phyloP scores from a whole-genome alignment of 106 monocot species.

The Ottelia alismoides region DNA sequence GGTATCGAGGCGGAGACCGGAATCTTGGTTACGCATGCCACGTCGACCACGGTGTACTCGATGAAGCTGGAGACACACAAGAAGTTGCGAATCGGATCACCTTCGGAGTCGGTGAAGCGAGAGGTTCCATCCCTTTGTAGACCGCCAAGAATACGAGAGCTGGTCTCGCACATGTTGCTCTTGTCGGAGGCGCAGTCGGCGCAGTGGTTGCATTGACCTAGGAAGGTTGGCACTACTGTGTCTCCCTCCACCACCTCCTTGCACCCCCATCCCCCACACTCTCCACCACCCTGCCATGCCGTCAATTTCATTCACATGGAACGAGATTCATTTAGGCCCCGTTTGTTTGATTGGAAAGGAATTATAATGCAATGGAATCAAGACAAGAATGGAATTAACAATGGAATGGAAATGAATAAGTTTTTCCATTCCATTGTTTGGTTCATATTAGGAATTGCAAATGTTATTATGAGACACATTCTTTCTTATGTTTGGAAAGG shows the following conservation, averaged over 20 bases:
- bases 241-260: conserved; percentile 51
- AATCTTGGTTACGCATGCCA: conserved; percentile 35
- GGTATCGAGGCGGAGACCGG: conserved; percentile 30
- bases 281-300: conserved; percentile 81
- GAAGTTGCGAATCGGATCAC: conserved; percentile 34
- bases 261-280: conserved; percentile 77
- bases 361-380: no score
- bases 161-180: conserved; percentile 60
- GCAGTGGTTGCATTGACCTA: conserved; percentile 49
- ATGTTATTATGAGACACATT: no score
- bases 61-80: conserved; percentile 71
- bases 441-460: no score
- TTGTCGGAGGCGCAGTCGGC: conserved; percentile 47
- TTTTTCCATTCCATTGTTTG: no score
- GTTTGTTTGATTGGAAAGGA: no score
- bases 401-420: no score
- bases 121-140: conserved; percentile 35
- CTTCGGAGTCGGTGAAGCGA: conserved; percentile 29
- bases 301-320: no score
- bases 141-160: conserved; percentile 21
- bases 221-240: conserved; percentile 61
- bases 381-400: no score
- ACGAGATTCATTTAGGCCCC: no score
- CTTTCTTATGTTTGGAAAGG: no score
- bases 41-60: conserved; percentile 93